These are phyloP conservation scores for Nicotiana noctiflora DNA, from an alignment of 257 asterid genomes.

Conservation along the genomic window DNA sequence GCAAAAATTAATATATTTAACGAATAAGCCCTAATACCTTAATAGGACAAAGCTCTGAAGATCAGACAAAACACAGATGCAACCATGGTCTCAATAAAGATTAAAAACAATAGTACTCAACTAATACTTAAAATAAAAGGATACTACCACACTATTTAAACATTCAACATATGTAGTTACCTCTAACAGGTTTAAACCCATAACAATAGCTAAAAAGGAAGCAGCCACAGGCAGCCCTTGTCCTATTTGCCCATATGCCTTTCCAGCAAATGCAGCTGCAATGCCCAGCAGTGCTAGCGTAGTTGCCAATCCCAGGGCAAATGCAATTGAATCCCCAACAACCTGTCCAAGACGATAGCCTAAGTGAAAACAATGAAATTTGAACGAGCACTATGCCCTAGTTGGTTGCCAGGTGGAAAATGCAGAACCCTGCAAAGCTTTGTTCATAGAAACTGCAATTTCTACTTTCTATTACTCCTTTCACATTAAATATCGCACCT, in stretches of 20 bases:
- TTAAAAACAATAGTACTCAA: not conserved
- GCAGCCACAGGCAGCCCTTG: constrained; percentile 93
- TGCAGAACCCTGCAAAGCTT: not conserved
- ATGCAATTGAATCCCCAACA: constrained; percentile 73
- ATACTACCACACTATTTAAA: not conserved
- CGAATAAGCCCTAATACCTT: not conserved
- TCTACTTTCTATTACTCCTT: not conserved
- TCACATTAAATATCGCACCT: not conserved
- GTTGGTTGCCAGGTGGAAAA: not conserved
- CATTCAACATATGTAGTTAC: constrained; percentile 24
- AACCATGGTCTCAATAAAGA: not conserved
- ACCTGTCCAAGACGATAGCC: constrained; percentile 29
- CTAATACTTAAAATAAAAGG: not conserved
- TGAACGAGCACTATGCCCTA: not conserved
- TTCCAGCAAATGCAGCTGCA: constrained; percentile 96
- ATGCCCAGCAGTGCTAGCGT: constrained; percentile 86
- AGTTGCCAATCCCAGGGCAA: constrained; percentile 94
- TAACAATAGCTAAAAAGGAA: constrained; percentile 67
- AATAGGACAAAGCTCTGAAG: not conserved
- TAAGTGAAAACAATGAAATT: not conserved
- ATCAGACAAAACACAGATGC: not conserved
- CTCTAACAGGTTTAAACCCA: constrained; percentile 95
- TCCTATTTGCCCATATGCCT: constrained; percentile 94
- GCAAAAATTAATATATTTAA: not conserved
- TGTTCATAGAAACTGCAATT: not conserved